These are phyloP conservation scores for Candida methanosorbosa DNA, from an alignment of 805 yeast genomes.

Conservation along the genomic window DNA sequence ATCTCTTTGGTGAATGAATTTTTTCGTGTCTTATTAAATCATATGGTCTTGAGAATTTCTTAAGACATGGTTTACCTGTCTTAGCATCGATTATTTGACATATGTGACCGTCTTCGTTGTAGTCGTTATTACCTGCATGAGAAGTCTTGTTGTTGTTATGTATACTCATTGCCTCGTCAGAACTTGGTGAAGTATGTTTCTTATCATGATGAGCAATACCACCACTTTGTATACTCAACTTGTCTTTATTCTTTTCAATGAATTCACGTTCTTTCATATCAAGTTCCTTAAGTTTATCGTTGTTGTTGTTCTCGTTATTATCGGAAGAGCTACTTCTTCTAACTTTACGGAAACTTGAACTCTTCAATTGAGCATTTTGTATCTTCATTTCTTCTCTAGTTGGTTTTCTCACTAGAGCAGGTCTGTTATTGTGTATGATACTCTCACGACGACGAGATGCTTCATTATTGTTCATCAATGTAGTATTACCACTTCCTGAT, in stretches of 20 bases:
- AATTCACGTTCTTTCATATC: constrained; percentile 1
- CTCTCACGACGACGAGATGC: too few relatives aligned
- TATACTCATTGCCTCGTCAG: too few relatives aligned
- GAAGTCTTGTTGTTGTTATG: too few relatives aligned
- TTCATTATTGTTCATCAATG: too few relatives aligned
- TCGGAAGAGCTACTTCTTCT: too few relatives aligned
- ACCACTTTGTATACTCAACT: not conserved
- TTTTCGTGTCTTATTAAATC: constrained; percentile 94
- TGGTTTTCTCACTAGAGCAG: too few relatives aligned
- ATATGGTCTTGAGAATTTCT: constrained; percentile 87
- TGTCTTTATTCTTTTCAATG: not conserved
- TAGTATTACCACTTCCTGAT: too few relatives aligned
- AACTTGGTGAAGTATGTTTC: not conserved
- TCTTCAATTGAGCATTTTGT: too few relatives aligned
- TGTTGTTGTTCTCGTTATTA: not conserved
- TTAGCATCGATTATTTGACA: constrained; percentile 53
- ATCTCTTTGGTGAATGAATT: constrained; percentile 83
- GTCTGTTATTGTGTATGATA: not conserved
- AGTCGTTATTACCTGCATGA: constrained; percentile 1
- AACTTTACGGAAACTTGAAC: too few relatives aligned
- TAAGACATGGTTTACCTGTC: constrained; percentile 57
- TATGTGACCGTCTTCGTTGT: constrained; percentile 30
- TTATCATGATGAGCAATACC: too few relatives aligned
- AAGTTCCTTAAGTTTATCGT: not conserved
- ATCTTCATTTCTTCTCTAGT: too few relatives aligned